Base-by-base conservation (phyloP, 1,284 basidiomycete genomes). In the Boletus smithii region DNA sequence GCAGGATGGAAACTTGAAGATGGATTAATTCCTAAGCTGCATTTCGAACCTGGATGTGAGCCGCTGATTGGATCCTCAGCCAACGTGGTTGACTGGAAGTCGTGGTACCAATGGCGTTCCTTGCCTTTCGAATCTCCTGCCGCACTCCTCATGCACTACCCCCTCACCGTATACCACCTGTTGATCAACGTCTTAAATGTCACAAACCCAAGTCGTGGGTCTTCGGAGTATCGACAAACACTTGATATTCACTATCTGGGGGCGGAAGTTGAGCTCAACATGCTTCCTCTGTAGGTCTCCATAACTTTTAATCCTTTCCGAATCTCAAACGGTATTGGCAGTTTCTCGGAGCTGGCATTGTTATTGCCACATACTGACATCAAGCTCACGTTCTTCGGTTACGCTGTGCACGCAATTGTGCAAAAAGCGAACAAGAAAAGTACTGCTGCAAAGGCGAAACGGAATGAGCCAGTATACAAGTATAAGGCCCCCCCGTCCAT, bases 201-300 rank as follows among this genome's bases (percentile, higher is more conserved):
- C 26, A 55, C 66, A 14, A 55, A 52, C 44, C 62, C 69, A 9
- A 57, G 43, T 31, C 46, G 51, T 9, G 67, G 59, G 16, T 56
- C 49, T 27, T 24, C 51, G 0, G 48, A 49, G 8, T 32, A 50
- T 23, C 62, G 69, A 35, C 57, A 66, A 18, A 46, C 53, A 14
- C 57, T 73, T 20, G 37, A 54, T 32, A 26, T 73, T 5, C 71
- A 74, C 39, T 62, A 69, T 26, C 53, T 73, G 7, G 71, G 71
- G 10, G 58, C 64, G 6, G 72, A 72, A 53, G 63, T 65, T n/a
- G 72, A 74, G 48, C 63, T 73, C 32, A 74, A 74, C 44, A 73
- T 68, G 56, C 53, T 74, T 18, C 73, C 73, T 23, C 37, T 72
- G 73, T 73, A 42, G 32, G 73, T 65, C 13, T 23, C 23, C 43